Evolutionary conservation across 2,329 filamentous ascomycete species (phyloP), one percentile per base, ranked within the genome.

Genomic region (Fusarium miscanthi): DNA sequence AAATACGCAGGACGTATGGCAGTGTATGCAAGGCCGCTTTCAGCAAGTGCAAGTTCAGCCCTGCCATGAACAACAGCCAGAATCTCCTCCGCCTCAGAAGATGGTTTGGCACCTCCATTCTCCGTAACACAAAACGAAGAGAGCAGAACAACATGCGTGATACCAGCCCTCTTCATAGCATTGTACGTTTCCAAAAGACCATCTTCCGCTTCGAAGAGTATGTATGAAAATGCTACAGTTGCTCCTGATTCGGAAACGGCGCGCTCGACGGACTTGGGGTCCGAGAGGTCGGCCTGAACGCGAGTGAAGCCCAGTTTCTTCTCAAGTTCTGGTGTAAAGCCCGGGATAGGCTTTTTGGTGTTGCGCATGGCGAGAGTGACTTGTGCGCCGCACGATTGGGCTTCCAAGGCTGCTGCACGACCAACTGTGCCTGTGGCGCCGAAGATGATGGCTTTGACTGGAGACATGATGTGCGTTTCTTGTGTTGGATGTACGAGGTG

Each of bases 321-420:
- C 27, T 71, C 62, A 0, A 16, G 16, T 8, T 70, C 33, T 6
- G 62, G 14, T 0, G 51, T 59, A 8, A 71, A 23, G 11, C 52
- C 61, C 0, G 62, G 56, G 9, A 71, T 71, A 0, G 45, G 19
- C 5, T 71, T 71, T 5, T 46, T 31, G 27, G n/a, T 27, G 3
- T 71, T 54, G 17, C 68, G 67, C 56, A 71, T 63, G 13, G 68
- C 68, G 17, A 71, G 67, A 2, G 54, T 60, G 3, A 71, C 68
- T 40, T 45, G 13, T 0, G 56, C 62, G 6, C 67, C 62, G 6
- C 57, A 46, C 1, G 43, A 33, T n/a, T 71, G 68, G 21, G 62
- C 67, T 19, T 71, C 62, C 5, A 71, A n/a, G 6, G 62, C 62
- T 1, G 67, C 67, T 2, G 68, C 51, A 4, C 68, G 61, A 13